These are phyloP conservation scores for Domatiomyces catenatus DNA, from an alignment of 2,329 filamentous ascomycete genomes.

Conservation along the genomic window DNA sequence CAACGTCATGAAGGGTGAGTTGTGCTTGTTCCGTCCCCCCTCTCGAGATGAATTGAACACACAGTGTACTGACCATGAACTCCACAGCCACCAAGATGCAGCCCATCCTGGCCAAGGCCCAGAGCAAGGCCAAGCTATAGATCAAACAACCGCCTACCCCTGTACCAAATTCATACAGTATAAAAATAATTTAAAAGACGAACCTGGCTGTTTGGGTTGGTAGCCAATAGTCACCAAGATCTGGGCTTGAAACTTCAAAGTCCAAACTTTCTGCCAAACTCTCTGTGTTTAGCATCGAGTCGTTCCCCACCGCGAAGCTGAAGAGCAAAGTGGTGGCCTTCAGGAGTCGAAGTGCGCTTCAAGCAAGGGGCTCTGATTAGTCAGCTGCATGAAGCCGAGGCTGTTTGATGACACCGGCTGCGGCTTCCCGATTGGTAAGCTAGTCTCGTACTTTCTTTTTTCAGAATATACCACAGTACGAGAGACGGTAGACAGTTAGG, in stretches of 20 bases:
- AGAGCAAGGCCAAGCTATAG: constrained; percentile 56
- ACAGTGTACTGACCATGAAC: not conserved
- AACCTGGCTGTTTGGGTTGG: not conserved
- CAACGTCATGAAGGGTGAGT: constrained; percentile 70
- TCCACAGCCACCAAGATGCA: constrained; percentile 66
- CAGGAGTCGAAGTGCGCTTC: no score
- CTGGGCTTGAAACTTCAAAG: not conserved
- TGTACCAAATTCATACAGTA: constrained; percentile 24
- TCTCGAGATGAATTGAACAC: constrained; percentile 19
- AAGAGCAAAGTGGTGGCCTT: no score
- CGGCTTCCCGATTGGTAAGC: no score
- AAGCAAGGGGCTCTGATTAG: no score
- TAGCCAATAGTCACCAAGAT: not conserved
- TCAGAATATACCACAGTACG: no score
- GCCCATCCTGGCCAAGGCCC: constrained; percentile 76
- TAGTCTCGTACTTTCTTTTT: no score
- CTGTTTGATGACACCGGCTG: no score
- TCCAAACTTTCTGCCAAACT: not conserved
- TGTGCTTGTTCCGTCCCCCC: not conserved
- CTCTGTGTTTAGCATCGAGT: no score
- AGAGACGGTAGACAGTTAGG: no score
- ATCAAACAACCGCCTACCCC: not conserved
- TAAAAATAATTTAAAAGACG: not conserved
- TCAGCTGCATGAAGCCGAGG: no score
- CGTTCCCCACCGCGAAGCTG: no score